Percentiles rank a stretch among this genome's conserved stretches.
These are phyloP conservation scores for Aspergillus sojae DNA, from an alignment of 2,329 filamentous ascomycete species.

Conservation along the genomic window DNA sequence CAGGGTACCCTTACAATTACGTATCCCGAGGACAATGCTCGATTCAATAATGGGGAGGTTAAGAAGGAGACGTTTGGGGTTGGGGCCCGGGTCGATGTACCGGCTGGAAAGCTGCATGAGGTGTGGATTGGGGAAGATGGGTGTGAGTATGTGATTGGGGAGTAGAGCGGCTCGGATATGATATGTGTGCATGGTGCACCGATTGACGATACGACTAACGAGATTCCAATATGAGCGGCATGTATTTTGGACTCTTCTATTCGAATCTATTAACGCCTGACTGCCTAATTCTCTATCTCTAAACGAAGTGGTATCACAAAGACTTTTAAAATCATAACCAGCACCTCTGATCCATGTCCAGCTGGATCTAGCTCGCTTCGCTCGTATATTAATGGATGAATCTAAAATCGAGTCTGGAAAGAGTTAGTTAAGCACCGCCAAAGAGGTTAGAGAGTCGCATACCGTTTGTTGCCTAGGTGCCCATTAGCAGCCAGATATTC, in stretches of 20 bases:
- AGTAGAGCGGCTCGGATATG: conserved; percentile 35
- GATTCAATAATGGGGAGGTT: conserved; percentile 26
- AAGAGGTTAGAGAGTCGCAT: not conserved
- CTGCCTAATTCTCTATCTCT: not conserved
- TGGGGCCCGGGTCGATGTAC: conserved; percentile 60
- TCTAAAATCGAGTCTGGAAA: conserved; percentile 40
- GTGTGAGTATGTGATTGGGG: conserved; percentile 64
- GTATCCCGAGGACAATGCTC: conserved; percentile 55
- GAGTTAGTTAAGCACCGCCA: not conserved
- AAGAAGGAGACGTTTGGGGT: conserved; percentile 59
- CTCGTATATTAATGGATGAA: conserved; percentile 34
- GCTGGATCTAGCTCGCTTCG: not conserved
- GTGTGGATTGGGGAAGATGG: conserved; percentile 63
- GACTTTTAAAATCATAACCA: not conserved
- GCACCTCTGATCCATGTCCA: conserved; percentile 2
- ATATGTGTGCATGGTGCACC: not conserved
- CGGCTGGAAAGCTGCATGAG: conserved; percentile 59
- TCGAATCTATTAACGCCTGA: not conserved
- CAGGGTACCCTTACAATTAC: conserved; percentile 59
- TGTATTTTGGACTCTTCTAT: not conserved
- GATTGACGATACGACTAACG: not conserved
- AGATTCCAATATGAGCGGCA: not conserved
- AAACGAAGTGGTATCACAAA: conserved; percentile 5
- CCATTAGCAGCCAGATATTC: conserved; percentile 42
- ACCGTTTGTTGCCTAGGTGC: conserved; percentile 50